These are phyloP conservation scores for Pinus tabuliformis DNA, from an alignment of 75 land plant species.

Conservation along the genomic window DNA sequence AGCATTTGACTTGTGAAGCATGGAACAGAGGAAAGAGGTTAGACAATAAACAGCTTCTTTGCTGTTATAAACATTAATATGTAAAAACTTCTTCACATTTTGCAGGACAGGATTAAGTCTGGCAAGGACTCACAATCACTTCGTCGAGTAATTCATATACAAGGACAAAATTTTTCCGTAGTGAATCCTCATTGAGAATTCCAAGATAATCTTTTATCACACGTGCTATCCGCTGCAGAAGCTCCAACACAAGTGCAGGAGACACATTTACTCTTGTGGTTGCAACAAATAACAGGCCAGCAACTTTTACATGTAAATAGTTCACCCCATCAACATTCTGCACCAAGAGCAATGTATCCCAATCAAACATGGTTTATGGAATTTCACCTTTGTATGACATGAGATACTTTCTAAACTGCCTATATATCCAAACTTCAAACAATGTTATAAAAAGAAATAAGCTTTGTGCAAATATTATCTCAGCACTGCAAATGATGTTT, in stretches of 20 bases:
- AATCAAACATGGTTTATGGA: background rate
- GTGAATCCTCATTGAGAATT: conserved; percentile 89
- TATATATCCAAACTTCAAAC: background rate
- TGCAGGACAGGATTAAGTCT: background rate
- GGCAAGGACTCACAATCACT: conserved; percentile 77
- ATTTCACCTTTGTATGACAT: background rate
- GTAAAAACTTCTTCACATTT: background rate
- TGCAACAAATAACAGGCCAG: conserved; percentile 92
- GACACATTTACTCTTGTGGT: conserved; percentile 90
- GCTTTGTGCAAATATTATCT: background rate
- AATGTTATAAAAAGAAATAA: background rate
- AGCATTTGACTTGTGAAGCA: background rate
- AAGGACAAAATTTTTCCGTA: conserved; percentile 95
- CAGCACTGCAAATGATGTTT: background rate
- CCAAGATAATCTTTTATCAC: conserved; percentile 97
- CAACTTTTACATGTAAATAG: conserved; percentile 94
- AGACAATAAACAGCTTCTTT: background rate
- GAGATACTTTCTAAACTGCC: background rate
- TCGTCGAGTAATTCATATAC: conserved; percentile 97
- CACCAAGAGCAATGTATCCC: conserved; percentile 1
- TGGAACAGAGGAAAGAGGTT: background rate
- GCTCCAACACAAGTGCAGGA: conserved; percentile 91
- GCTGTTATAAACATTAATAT: background rate
- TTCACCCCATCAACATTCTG: conserved; percentile 98
- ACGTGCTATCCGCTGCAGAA: conserved; percentile 91